A percentile compares a stretch with the other conserved stretches of the same genome.
Evolutionary conservation across 192 early-diverging fungal genomes (phyloP).

Genomic region (Podila verticillata): DNA sequence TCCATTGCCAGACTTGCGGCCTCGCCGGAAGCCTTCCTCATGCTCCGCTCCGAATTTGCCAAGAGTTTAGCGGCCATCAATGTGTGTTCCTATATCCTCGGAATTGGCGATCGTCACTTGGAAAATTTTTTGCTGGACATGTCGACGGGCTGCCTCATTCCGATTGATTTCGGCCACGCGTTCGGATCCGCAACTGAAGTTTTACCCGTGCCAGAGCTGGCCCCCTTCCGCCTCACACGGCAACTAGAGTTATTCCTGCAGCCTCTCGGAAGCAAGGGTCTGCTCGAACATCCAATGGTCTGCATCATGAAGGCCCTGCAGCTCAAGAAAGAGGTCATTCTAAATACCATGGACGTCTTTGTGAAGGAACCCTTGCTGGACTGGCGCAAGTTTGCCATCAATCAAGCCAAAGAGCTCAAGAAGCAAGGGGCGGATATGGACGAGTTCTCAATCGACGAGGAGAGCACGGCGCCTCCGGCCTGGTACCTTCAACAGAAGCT

Average conservation of each 20-base stretch:
- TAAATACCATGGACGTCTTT: constrained; percentile 84
- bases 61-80: constrained; percentile 74
- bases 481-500: constrained; percentile 87
- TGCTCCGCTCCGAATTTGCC: constrained; percentile 73
- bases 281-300: constrained; percentile 76
- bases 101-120: constrained; percentile 84
- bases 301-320: constrained; percentile 70
- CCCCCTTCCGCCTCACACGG: constrained; percentile 79
- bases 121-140: constrained; percentile 82
- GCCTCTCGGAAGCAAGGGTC: constrained; percentile 72
- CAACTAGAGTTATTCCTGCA: constrained; percentile 72
- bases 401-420: constrained; percentile 67
- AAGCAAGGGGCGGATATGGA: constrained; percentile 50
- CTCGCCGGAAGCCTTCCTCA: constrained; percentile 78
- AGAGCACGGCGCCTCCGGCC: constrained; percentile 51
- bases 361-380: constrained; percentile 86
- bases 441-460: constrained; percentile 50
- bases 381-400: constrained; percentile 76
- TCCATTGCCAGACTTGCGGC: constrained; percentile 68
- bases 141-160: constrained; percentile 71
- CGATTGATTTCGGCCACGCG: constrained; percentile 87
- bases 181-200: constrained; percentile 85
- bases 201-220: constrained; percentile 78
- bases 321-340: constrained; percentile 65
- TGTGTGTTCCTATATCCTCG: constrained; percentile 78